Evolutionary conservation across 1,284 basidiomycete genomes (phyloP).

Genomic region (Cutaneotrichosporon sp.): DNA sequence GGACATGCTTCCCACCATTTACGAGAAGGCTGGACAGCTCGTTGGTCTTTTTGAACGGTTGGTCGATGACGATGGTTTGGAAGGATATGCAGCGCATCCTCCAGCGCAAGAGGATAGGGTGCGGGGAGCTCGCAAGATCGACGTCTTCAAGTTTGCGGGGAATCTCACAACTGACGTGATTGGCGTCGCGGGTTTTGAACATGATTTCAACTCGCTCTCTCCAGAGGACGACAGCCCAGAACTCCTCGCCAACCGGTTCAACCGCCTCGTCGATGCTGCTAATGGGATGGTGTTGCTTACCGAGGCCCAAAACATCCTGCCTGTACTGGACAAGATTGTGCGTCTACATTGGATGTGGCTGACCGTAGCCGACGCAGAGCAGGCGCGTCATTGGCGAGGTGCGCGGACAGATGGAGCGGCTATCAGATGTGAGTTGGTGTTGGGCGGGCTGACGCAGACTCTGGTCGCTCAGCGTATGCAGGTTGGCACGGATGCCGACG

Average conservation of each 20-base stretch:
- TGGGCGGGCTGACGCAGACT: not conserved
- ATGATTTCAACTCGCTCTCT: slow-evolving; percentile 55
- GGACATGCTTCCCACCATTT: slow-evolving; percentile 59
- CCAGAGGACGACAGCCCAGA: slow-evolving; percentile 43
- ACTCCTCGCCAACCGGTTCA: not conserved
- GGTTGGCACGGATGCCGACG: slow-evolving; percentile 38
- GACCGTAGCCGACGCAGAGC: slow-evolving; percentile 12
- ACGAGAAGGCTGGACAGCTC: slow-evolving; percentile 62
- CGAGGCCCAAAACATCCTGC: slow-evolving; percentile 13
- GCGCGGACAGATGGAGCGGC: not conserved
- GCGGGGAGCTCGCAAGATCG: slow-evolving; percentile 44
- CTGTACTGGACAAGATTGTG: slow-evolving; percentile 15
- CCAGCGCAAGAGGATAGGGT: slow-evolving; percentile 23
- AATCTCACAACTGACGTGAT: slow-evolving; percentile 67
- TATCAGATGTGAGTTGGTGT: slow-evolving; percentile 49
- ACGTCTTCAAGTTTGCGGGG: slow-evolving; percentile 61
- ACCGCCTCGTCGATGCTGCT: slow-evolving; percentile 1
- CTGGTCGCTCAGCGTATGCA: not conserved
- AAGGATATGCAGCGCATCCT: slow-evolving; percentile 10
- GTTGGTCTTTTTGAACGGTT: slow-evolving; percentile 14
- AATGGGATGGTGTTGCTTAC: not conserved
- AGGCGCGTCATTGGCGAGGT: not conserved
- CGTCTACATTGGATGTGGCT: not conserved
- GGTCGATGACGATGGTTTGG: slow-evolving; percentile 15
- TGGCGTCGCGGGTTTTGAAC: slow-evolving; percentile 64